Conservation (phyloP, 257 asterid species). For the Solanum clarkiae region DNA sequence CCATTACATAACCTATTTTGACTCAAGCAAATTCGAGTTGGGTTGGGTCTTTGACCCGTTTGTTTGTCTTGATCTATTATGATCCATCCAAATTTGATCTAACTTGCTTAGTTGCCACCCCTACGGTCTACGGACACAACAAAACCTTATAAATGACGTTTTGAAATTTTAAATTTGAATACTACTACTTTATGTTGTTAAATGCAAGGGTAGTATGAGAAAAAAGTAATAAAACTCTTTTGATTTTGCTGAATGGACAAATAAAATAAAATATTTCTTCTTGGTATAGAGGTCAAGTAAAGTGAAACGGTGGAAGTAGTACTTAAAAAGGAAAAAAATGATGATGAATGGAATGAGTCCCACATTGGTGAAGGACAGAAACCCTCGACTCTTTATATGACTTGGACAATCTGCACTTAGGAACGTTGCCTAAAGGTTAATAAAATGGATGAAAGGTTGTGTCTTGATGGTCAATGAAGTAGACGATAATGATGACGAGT, state of each 20-base stretch:
- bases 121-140: too few species aligned
- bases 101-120: too few species aligned
- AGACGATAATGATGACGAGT: background rate
- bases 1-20: too few species aligned
- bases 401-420: background rate
- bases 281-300: background rate
- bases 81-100: too few species aligned
- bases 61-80: too few species aligned
- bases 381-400: background rate
- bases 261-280: background rate
- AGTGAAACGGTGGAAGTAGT: background rate
- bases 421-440: background rate
- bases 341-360: background rate
- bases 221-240: background rate
- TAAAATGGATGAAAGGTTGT: background rate
- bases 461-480: background rate
- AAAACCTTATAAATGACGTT: background rate
- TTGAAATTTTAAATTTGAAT: background rate
- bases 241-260: background rate
- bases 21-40: too few species aligned
- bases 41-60: too few species aligned
- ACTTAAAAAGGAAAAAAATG: background rate
- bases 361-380: background rate
- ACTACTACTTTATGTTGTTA: background rate
- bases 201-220: background rate